phyloP scores from a whole-genome alignment of 2,329 filamentous ascomycete species.

The Seiridium cupressi region DNA sequence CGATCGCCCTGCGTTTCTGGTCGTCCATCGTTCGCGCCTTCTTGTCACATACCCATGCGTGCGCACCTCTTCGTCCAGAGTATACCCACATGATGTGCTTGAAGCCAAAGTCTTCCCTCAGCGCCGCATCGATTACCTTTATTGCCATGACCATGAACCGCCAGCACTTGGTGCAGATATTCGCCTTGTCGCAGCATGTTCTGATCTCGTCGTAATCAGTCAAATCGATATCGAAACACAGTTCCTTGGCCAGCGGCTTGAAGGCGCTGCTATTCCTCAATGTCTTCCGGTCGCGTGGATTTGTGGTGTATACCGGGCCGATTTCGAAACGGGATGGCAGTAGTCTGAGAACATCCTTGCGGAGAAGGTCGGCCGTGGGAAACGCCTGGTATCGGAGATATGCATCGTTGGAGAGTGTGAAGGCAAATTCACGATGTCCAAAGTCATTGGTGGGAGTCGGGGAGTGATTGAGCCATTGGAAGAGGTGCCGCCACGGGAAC shows the following conservation, averaged over 20 bases:
- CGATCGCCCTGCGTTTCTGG: conserved; percentile 78
- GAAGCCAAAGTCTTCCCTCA: conserved; percentile 95
- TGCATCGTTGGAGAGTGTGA: conserved; percentile 88
- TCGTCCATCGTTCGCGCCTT: conserved; percentile 83
- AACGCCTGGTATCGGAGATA: conserved; percentile 88
- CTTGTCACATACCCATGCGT: conserved; percentile 97
- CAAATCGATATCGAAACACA: conserved; percentile 99
- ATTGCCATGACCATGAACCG: conserved; percentile 97
- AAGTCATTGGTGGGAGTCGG: conserved; percentile 85
- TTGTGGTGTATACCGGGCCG: conserved; percentile 92
- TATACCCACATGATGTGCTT: conserved; percentile 98
- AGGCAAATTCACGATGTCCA: conserved; percentile 90
- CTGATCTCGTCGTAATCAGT: conserved; percentile 97
- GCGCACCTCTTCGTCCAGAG: conserved; percentile 90
- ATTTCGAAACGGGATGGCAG: conserved; percentile 97
- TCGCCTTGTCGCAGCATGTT: conserved; percentile 90
- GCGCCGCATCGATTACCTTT: conserved; percentile 81
- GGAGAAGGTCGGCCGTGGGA: conserved; percentile 60
- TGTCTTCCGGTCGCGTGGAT: conserved; percentile 89
- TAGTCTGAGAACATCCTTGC: conserved; percentile 85
- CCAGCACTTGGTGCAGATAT: conserved; percentile 95
- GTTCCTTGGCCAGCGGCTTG: conserved; percentile 83
- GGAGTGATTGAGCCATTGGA: conserved; percentile 97
- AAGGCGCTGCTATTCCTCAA: conserved; percentile 79
- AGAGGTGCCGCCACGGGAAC: conserved; percentile 91